Conservation (phyloP, 2,329 filamentous ascomycete genomes). For the Mariannaea sp. region DNA sequence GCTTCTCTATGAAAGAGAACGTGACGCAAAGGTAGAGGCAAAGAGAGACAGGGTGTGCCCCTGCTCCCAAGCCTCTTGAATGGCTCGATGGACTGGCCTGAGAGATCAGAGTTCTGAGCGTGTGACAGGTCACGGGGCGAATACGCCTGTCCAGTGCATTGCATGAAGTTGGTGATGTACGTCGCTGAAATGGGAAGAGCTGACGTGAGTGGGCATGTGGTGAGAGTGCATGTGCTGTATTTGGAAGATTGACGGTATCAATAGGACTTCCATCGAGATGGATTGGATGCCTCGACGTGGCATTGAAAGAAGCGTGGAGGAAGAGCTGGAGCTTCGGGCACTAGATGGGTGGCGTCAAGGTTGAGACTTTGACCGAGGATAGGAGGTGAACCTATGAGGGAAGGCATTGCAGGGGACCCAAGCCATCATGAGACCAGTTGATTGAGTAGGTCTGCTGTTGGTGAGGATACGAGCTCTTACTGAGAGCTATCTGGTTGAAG, state of each 20-base stretch:
- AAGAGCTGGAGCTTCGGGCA: slow-evolving; percentile 3
- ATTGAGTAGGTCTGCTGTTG: not conserved
- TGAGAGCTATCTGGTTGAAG: slow-evolving; percentile 5
- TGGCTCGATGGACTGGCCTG: slow-evolving; percentile 20
- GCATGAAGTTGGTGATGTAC: slow-evolving; percentile 10
- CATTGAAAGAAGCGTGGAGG: slow-evolving; percentile 10
- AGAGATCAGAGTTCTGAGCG: slow-evolving; percentile 23
- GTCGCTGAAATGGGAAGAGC: slow-evolving; percentile 13
- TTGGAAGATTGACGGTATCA: too few relatives aligned
- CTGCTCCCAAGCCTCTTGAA: slow-evolving; percentile 12
- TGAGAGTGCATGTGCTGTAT: not conserved
- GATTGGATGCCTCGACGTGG: slow-evolving; percentile 1
- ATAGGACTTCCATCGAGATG: too few relatives aligned
- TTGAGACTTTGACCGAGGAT: slow-evolving; percentile 11
- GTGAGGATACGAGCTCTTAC: slow-evolving; percentile 3
- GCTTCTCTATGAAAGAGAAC: slow-evolving; percentile 22
- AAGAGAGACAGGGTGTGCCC: slow-evolving; percentile 5
- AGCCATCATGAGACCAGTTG: not conserved
- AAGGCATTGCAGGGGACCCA: not conserved
- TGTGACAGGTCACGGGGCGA: slow-evolving; percentile 17
- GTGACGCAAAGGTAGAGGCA: slow-evolving; percentile 22
- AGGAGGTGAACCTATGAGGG: not conserved
- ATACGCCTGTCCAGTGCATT: slow-evolving; percentile 9
- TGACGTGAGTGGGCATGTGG: slow-evolving; percentile 16
- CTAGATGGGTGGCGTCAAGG: slow-evolving; percentile 13